Evolutionary conservation across 75 land plant species (phyloP), one percentile per base, ranked within the genome.

Genomic region (Pinus albicaulis): DNA sequence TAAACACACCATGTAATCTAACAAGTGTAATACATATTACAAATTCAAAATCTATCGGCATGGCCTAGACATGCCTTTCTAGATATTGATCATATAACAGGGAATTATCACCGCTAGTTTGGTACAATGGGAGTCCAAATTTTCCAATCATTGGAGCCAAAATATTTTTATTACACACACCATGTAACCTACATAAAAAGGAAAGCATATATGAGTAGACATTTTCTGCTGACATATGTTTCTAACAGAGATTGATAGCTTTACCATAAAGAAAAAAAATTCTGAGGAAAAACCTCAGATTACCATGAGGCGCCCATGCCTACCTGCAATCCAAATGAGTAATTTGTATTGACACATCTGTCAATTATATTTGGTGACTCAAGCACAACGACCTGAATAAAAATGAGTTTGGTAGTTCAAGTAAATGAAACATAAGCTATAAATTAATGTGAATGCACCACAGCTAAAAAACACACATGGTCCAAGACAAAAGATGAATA

Each of bases 71-170:
- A 26, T 83, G 77, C 88, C 88, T 86, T 63, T 86, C 86, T 44
- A 86, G 23, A 69, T 86, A 86, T 74, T 86, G 88, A 73, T 86
- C 88, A 83, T 76, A 86, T 31, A 86, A 76, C 53, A 86, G 86
- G 13, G 88, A 86, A 57, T 86, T 77, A 48, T 86, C 88, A 36
- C 88, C 88, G 68, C 86, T 83, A 17, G 88, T 86, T 4, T 76
- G 86, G 66, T 80, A 86, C 11, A 86, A 59, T 25, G 88, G 88
- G 22, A 86, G 75, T 7, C 82, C 86, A 52, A 86, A 65, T 34
- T 86, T 75, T 28, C 82, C 80, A 52, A 86, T 83, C 60, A 83
- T 22, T 17, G 82, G 84, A 36, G 88, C 86, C 76, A 86, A 70
- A 6, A 86, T 86, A 69, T 86, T 86, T 57, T 83, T 78, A 61